Evolutionary conservation across 345 rosid species (phyloP), one percentile per base, ranked within the genome.

Genomic region (Boechera retrofracta): DNA sequence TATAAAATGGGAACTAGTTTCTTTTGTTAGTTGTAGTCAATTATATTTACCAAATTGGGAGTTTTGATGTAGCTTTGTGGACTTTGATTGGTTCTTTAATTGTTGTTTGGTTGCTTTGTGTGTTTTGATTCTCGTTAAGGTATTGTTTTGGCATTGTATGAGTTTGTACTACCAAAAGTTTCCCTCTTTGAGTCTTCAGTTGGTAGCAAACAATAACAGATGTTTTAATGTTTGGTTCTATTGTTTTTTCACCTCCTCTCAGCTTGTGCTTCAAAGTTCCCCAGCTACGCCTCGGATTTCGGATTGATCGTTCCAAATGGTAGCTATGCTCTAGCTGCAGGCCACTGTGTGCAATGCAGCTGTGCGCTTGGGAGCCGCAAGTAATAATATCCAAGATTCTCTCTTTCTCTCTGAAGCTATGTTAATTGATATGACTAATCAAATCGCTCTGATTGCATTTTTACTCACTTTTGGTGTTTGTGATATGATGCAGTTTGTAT

Each of bases 331-430:
- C 84, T 95, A 47, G 78, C 95, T 39, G 98, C 98, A 16, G 92
- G 99, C 15, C 98, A 95, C 67, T 95, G 99, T 47, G 96, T 95
- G 68, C 98, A 95, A 77, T 95, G 99, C 83, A 92, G 98, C 59
- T 95, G 99, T 4, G 96, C 94, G 1, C 96, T 91, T 2, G 97
- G 90, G 73, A 91, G 84, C 77, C 96, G 81, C 83, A 86, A 87
- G 99, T 95, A 88, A 86, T 89, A 82, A 82, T 29, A 31, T 59
- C 9, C 0, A 59, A 29, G 42, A 71, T 29, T 8, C 29, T 36
- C 36, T 55, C 8, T 10, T 21, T 21, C 21, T 65, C 26, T 38
- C 16, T 38, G 3, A 16, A 35, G 24, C 31, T 26, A 4, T 68
- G 48, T 76, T 55, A 48, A 2, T 21, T 36, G 21, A 47, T 32